phyloP scores from a whole-genome alignment of 805 yeast species.

The Barnettozyma populi region DNA sequence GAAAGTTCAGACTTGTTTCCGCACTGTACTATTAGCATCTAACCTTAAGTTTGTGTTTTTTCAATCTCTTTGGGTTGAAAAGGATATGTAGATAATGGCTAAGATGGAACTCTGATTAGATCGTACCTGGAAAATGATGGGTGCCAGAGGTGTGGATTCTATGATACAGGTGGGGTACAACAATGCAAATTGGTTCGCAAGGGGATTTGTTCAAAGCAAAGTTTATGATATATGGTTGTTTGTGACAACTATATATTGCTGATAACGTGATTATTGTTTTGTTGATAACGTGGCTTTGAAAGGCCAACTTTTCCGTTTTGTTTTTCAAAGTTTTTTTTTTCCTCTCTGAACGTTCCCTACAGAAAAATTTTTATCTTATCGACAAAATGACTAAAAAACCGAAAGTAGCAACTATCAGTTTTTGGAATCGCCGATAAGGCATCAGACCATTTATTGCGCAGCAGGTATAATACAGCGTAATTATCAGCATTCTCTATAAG shows the following conservation, averaged over 20 bases:
- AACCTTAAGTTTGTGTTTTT: neutral
- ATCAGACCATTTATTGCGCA: neutral
- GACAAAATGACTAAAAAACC: conserved; percentile 4
- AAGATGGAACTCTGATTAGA: neutral
- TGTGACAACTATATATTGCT: too few species aligned
- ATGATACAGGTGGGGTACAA: neutral
- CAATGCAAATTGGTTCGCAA: neutral
- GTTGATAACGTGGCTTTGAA: neutral
- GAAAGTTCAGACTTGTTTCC: neutral
- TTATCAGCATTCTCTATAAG: neutral
- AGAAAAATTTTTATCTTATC: conserved; percentile 12
- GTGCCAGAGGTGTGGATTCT: neutral
- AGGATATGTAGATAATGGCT: neutral
- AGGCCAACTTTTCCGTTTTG: neutral
- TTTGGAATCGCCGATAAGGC: conserved; percentile 7
- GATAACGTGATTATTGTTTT: too few species aligned
- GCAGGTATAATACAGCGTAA: neutral
- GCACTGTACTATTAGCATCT: conserved; percentile 1
- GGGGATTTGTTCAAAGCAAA: neutral
- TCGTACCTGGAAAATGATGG: neutral
- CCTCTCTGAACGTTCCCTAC: neutral
- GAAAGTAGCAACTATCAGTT: neutral
- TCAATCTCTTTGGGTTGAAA: neutral
- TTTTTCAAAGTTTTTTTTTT: neutral
- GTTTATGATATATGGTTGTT: neutral